A percentile compares a stretch with the other conserved stretches of the same genome.
phyloP scores from a whole-genome alignment of 257 asterid genomes.

The Agastache rugosa region DNA sequence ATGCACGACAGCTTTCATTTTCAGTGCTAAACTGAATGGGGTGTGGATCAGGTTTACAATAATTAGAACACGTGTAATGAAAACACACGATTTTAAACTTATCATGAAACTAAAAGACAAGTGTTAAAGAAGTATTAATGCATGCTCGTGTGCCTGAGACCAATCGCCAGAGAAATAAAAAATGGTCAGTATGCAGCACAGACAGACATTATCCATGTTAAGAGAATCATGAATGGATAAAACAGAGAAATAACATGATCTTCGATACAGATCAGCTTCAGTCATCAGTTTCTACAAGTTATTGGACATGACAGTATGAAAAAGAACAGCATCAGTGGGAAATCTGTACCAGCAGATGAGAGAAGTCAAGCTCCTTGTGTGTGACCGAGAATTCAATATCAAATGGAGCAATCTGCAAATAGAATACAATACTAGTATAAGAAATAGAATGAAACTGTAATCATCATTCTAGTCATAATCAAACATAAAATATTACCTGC shows the following conservation, averaged over 20 bases:
- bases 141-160: constrained; percentile 14
- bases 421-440: constrained; percentile 34
- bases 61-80: constrained; percentile 12
- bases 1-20: constrained; percentile 17
- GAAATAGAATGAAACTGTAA: constrained; percentile 33
- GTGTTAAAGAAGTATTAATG: constrained; percentile 8
- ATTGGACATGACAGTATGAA: constrained; percentile 26
- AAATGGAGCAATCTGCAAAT: constrained; percentile 94
- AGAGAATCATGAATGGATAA: constrained; percentile 14
- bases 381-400: constrained; percentile 98
- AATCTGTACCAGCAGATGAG: constrained; percentile 88
- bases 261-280: constrained; percentile 21
- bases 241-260: neutral
- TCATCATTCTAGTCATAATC: constrained; percentile 15
- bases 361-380: constrained; percentile 99
- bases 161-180: constrained; percentile 26
- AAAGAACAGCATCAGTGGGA: constrained; percentile 28
- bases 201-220: constrained; percentile 18
- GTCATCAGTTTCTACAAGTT: constrained; percentile 20
- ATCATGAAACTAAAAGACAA: constrained; percentile 8
- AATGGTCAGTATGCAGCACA: constrained; percentile 9
- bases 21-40: constrained; percentile 21
- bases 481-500: constrained; percentile 63
- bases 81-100: constrained; percentile 9
- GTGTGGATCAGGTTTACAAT: constrained; percentile 14